Evolutionary conservation across 805 yeast species (phyloP).

Genomic region (Nakazawaea ishiwadae): DNA sequence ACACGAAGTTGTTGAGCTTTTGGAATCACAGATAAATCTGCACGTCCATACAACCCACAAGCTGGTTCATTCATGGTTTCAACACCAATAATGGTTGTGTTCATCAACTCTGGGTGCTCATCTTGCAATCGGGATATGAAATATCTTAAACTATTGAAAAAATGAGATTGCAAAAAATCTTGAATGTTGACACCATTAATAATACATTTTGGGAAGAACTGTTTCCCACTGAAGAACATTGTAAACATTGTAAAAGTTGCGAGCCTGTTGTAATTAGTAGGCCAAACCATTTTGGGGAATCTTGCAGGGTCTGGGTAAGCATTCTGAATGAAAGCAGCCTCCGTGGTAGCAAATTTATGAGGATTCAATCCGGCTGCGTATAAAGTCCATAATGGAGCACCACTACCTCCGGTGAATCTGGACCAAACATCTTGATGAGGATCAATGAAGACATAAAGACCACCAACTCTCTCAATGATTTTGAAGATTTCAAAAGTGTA

Average conservation of each 20-base stretch:
- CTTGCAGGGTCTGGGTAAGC: constrained; percentile 35
- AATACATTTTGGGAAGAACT: constrained; percentile 70
- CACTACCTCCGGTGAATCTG: constrained; percentile 82
- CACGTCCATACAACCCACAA: constrained; percentile 64
- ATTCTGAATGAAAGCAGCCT: constrained; percentile 79
- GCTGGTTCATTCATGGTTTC: constrained; percentile 88
- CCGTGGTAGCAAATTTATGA: constrained; percentile 58
- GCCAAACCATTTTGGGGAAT: constrained; percentile 89
- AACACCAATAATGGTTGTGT: constrained; percentile 64
- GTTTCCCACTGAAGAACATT: constrained; percentile 72
- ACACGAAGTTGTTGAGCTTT: constrained; percentile 61
- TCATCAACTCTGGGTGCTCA: constrained; percentile 40
- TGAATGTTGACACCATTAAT: constrained; percentile 76
- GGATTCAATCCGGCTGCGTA: constrained; percentile 88
- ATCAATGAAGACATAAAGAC: constrained; percentile 74
- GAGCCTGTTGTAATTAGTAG: constrained; percentile 75
- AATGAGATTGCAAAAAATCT: constrained; percentile 65
- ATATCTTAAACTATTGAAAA: constrained; percentile 46
- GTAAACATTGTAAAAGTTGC: constrained; percentile 83
- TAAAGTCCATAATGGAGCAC: constrained; percentile 92
- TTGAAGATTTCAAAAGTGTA: constrained; percentile 61
- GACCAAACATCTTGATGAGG: constrained; percentile 97
- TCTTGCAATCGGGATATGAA: constrained; percentile 37
- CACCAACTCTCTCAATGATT: constrained; percentile 58
- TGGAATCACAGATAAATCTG: constrained; percentile 51